These are phyloP conservation scores for Cytospora piceicola DNA, from an alignment of 2,329 filamentous ascomycete genomes.

Conservation along the genomic window DNA sequence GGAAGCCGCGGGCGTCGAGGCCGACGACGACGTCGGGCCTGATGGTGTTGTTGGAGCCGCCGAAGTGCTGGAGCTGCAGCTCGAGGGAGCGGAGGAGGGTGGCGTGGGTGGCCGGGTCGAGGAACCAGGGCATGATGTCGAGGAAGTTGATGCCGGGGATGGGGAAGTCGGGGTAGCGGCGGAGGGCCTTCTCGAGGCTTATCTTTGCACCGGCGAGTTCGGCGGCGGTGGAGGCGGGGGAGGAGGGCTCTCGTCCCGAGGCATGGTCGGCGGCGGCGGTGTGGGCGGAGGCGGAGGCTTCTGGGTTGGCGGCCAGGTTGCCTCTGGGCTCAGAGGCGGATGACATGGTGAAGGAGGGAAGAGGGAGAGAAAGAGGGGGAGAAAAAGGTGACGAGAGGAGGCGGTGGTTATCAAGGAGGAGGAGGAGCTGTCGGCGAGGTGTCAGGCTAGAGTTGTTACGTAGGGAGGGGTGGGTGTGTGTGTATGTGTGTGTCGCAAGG, in stretches of 20 bases:
- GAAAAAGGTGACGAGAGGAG: conserved; percentile 38
- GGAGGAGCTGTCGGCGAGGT: conserved; percentile 19
- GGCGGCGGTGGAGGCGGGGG: conserved; percentile 64
- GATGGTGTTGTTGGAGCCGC: conserved; percentile 41
- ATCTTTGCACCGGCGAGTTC: conserved; percentile 71
- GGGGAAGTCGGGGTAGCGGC: conserved; percentile 90
- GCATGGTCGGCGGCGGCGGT: conserved; percentile 53
- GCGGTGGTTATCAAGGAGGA: conserved; percentile 33
- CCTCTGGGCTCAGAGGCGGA: conserved; percentile 36
- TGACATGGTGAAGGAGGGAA: conserved; percentile 42
- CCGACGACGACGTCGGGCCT: conserved; percentile 90
- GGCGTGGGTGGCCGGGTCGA: conserved; percentile 72
- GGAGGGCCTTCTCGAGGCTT: conserved; percentile 73
- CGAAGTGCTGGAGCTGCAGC: conserved; percentile 70
- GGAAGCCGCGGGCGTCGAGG: conserved; percentile 90
- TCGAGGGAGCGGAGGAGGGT: conserved; percentile 83
- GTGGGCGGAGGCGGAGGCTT: conserved; percentile 39
- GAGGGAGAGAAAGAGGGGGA: conserved; percentile 38
- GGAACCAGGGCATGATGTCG: conserved; percentile 97
- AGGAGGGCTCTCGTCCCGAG: conserved; percentile 66
- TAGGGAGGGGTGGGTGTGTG: conserved; percentile 19
- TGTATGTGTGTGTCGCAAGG: conserved; percentile 24
- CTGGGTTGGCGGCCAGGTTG: conserved; percentile 41
- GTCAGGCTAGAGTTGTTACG: conserved; percentile 15
- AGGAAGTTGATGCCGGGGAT: conserved; percentile 92